Base-by-base conservation (phyloP, 2,329 filamentous ascomycete species). In the Metarhizium rileyi region DNA sequence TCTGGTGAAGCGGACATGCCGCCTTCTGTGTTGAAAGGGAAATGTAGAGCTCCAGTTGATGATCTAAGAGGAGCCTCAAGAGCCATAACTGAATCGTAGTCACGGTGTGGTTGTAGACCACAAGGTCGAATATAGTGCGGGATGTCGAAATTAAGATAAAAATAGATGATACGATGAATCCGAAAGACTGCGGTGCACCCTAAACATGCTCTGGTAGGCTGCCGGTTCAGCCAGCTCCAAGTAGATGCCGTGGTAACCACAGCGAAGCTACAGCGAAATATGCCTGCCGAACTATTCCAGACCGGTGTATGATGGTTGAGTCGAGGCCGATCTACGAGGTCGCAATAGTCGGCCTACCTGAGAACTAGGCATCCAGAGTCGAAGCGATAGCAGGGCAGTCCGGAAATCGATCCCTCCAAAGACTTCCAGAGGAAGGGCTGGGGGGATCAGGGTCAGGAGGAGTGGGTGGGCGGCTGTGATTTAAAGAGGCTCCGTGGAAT, bases 21-120 rank as follows among this genome's bases (percentile, higher is more conserved):
- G 55, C 54, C 73, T 54, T 73, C 70, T 55, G 73, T 73, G 44
- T 72, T 52, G 41, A 67, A 66, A 22, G 59, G 58, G 49, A 67
- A 68, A 43, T 65, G 63, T 45, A 68, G 44, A 52, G 59, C 78
- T 62, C 75, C 78, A 52, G 77, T 77, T 53, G 82, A 84, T 53
- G 80, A 77, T 60, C 80, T 72, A 59, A 86, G 64, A 52, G 81
- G 80, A 61, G 74, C 80, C 67, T 69, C 60, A 55, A 70, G 60
- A 57, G 67, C 62, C 66, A 69, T 64, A 58, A 53, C 52, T 55
- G 18, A 27, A 25, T 16, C 26, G 49, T 1, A 28, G 30, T 30
- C 20, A 30, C 41, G 20, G 42, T 44, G 44, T 22, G 44, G 26
- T 33, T 18, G 30, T 41, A 22, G 26, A 40, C 48, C 46, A 48